A percentile compares a stretch with the other conserved stretches of the same genome.
Evolutionary conservation across 139 green algal genomes (phyloP).

Genomic region (Chlamydomonas sp.): DNA sequence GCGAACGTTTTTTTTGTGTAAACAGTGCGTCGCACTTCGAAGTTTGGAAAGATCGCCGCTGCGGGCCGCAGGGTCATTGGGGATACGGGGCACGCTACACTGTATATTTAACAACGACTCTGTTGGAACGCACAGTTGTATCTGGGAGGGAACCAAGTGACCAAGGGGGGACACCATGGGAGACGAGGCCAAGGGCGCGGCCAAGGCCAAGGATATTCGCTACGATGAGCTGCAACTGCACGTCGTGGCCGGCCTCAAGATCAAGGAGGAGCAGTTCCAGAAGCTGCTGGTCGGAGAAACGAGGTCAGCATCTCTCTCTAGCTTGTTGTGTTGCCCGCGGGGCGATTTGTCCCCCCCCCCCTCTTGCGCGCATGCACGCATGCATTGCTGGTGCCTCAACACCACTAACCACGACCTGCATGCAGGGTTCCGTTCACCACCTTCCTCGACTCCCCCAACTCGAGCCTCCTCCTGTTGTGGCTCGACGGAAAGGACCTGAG

Average conservation of each 20-base stretch:
- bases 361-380: too few species aligned
- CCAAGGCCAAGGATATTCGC: constrained; percentile 23
- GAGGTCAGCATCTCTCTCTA: constrained; percentile 26
- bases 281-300: constrained; percentile 49
- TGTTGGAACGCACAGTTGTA: too few species aligned
- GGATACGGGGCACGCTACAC: too few species aligned
- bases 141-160: too few species aligned
- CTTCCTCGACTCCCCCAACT: constrained; percentile 51
- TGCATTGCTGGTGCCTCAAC: background rate
- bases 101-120: too few species aligned
- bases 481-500: constrained; percentile 65
- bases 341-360: background rate
- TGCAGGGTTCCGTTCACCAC: constrained; percentile 39
- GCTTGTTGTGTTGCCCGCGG: background rate
- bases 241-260: constrained; percentile 56
- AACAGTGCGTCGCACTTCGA: too few species aligned
- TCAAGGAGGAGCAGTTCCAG: constrained; percentile 50
- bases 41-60: too few species aligned
- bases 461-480: constrained; percentile 47
- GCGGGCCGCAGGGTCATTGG: too few species aligned
- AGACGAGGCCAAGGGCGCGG: constrained; percentile 4
- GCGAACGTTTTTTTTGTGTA: too few species aligned
- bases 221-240: constrained; percentile 51
- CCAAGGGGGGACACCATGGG: too few species aligned
- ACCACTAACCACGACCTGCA: background rate